Evolutionary conservation across 1,284 basidiomycete species (phyloP).

Genomic region (Neotropicomus parvogracilis): DNA sequence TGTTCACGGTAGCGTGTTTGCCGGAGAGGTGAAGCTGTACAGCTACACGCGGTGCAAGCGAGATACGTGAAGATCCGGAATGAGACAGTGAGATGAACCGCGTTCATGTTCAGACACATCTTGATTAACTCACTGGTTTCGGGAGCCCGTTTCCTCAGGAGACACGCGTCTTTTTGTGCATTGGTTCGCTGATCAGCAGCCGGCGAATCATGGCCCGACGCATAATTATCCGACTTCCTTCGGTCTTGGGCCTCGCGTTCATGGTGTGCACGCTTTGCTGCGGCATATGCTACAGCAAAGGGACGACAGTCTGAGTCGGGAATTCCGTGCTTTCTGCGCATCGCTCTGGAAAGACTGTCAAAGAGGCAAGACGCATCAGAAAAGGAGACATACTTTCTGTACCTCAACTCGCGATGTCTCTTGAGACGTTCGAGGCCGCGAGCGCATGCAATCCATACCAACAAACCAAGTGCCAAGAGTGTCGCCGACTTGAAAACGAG

Average conservation of each 20-base stretch:
- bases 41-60: slow-evolving; percentile 23
- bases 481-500: slow-evolving; percentile 37
- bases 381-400: slow-evolving; percentile 50
- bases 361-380: slow-evolving; percentile 9
- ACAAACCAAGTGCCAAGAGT: slow-evolving; percentile 36
- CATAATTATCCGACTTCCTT: slow-evolving; percentile 28
- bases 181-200: slow-evolving; percentile 29
- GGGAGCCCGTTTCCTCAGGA: slow-evolving; percentile 33
- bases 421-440: slow-evolving; percentile 42
- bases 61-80: slow-evolving; percentile 19
- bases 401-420: slow-evolving; percentile 53
- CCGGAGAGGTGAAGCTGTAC: slow-evolving; percentile 16
- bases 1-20: slow-evolving; percentile 13
- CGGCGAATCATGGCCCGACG: slow-evolving; percentile 23
- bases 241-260: slow-evolving; percentile 40
- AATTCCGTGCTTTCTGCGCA: slow-evolving; percentile 72
- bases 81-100: slow-evolving; percentile 29
- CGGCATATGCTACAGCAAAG: slow-evolving; percentile 80
- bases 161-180: slow-evolving; percentile 26
- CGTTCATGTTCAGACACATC: slow-evolving; percentile 19
- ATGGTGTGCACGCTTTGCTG: slow-evolving; percentile 51
- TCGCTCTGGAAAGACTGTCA: slow-evolving; percentile 37
- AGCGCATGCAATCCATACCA: slow-evolving; percentile 31
- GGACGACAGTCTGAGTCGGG: slow-evolving; percentile 75
- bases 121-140: slow-evolving; percentile 33